Conservation (phyloP, 768 basidiomycete species). For the Xerocomellus intermedius region DNA sequence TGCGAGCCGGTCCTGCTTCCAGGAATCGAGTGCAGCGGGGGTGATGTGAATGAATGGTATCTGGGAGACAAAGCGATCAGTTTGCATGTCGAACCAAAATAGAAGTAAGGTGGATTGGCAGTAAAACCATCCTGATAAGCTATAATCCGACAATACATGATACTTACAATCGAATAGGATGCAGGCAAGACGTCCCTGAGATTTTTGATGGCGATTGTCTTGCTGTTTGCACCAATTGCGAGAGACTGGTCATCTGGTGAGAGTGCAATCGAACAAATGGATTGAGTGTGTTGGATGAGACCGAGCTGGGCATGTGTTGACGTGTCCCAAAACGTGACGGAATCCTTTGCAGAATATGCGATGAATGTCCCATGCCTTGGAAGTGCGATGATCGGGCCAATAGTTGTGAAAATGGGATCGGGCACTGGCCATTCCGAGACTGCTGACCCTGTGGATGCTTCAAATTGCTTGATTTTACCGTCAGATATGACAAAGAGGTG, state of each 20-base stretch:
- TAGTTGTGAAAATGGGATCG: neutral
- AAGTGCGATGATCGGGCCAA: neutral
- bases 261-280: neutral
- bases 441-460: neutral
- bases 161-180: neutral
- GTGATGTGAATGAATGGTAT: neutral
- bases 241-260: neutral
- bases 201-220: neutral
- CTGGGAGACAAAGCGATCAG: neutral
- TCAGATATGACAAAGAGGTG: neutral
- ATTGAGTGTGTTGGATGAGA: neutral
- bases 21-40: neutral
- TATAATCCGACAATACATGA: neutral
- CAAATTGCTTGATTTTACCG: neutral
- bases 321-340: neutral
- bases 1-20: neutral
- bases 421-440: neutral
- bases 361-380: neutral
- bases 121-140: neutral
- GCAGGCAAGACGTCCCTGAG: neutral
- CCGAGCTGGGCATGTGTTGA: neutral
- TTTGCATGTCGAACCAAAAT: too few relatives aligned
- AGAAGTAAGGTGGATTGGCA: too few relatives aligned
- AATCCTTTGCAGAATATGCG: neutral
- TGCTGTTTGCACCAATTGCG: neutral